phyloP scores from a whole-genome alignment of 768 basidiomycete species.

The Leccinum truebloodii region DNA sequence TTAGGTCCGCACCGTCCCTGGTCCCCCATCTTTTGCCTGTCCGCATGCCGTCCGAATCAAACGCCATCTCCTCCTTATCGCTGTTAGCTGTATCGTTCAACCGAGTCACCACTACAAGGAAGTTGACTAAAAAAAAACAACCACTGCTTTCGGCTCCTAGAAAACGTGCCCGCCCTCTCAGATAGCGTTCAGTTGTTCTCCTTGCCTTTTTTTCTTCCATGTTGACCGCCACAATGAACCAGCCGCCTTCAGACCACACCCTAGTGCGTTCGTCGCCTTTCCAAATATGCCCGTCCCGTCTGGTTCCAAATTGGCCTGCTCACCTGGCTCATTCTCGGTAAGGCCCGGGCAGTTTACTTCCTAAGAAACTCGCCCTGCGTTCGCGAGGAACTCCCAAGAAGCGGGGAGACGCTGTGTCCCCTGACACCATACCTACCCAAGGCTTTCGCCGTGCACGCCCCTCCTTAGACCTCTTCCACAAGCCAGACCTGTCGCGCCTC shows the following conservation, averaged over 20 bases:
- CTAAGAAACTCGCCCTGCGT: constrained; percentile 39
- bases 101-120: constrained; percentile 11
- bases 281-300: constrained; percentile 27
- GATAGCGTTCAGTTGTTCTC: constrained; percentile 21
- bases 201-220: constrained; percentile 11
- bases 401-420: constrained; percentile 28
- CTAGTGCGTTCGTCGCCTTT: constrained; percentile 24
- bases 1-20: constrained; percentile 14
- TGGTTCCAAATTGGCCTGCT: constrained; percentile 17
- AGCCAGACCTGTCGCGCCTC: constrained; percentile 26
- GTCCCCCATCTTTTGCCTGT: background rate
- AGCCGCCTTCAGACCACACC: constrained; percentile 24
- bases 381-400: constrained; percentile 34
- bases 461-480: constrained; percentile 35
- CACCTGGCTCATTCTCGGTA: background rate
- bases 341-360: constrained; percentile 40
- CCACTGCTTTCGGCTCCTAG: constrained; percentile 21
- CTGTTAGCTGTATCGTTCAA: background rate
- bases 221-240: constrained; percentile 30
- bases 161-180: constrained; percentile 28
- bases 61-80: background rate
- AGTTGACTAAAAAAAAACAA: constrained; percentile 25
- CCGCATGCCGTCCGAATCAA: background rate
- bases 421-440: constrained; percentile 25
- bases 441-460: constrained; percentile 32